Conservation (phyloP, 345 rosid genomes). For the Salix dunnii region DNA sequence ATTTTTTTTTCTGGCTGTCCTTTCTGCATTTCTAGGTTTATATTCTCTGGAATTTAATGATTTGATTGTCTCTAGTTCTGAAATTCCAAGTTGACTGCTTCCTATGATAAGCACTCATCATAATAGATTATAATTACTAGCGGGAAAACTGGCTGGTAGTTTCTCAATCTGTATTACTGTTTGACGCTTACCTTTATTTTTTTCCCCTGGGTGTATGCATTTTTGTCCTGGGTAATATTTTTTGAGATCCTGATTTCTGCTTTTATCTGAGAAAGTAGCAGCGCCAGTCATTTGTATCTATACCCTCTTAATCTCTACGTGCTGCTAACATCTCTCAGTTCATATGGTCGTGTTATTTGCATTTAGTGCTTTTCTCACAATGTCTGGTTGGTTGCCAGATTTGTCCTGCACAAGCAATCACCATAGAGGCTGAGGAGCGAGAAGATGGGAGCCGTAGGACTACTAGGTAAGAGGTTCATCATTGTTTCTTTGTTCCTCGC, state of each 20-base stretch:
- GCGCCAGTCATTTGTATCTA: background rate
- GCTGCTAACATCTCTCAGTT: background rate
- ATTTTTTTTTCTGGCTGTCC: background rate
- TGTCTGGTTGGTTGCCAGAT: conserved; percentile 42
- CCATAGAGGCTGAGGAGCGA: conserved; percentile 95
- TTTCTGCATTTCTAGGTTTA: background rate
- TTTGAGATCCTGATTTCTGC: background rate
- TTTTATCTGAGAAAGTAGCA: background rate
- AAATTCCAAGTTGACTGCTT: background rate
- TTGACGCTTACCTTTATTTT: background rate
- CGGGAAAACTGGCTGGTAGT: background rate
- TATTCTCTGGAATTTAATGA: background rate
- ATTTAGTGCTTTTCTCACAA: conserved; percentile 8
- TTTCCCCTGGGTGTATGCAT: background rate
- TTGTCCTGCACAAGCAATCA: conserved; percentile 97
- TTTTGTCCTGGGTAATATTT: background rate
- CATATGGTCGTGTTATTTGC: background rate
- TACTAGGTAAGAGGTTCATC: conserved; percentile 53
- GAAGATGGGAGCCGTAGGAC: conserved; percentile 99
- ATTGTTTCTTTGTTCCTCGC: background rate
- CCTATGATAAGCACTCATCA: background rate
- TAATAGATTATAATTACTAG: background rate
- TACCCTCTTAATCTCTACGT: background rate
- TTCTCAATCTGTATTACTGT: background rate
- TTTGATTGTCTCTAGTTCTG: background rate